Base-by-base conservation (phyloP, 2,329 filamentous ascomycete species). In the Phialocephala subalpina region DNA sequence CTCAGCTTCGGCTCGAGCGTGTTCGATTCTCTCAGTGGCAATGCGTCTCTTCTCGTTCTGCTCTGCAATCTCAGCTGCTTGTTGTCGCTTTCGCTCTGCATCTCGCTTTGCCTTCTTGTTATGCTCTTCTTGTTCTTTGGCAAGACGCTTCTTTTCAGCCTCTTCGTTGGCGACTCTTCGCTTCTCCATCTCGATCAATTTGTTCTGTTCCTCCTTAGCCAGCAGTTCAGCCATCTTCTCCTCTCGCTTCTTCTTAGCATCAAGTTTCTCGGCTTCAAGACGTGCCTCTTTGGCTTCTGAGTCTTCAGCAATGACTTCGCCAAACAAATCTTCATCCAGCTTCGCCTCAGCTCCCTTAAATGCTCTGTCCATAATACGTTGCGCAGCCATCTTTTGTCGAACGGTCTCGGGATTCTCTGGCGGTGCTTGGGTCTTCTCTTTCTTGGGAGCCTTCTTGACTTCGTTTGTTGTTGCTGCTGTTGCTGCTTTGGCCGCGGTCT, bases 401-500 rank as follows among this genome's bases (percentile, higher is more conserved):
- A 62, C 4, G 4, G 49, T 25, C 27, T 62, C 62, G 2, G 65
- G 49, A 40, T 65, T 47, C 53, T 36, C 1, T 2, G 59, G 18
- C 25, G 63, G 35, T 33, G 60, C 45, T 35, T 64, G 49, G 35
- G 52, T 18, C 22, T 47, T 61, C 22, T 53, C 14, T 33, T 61
- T 61, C 29, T 3, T 2, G 3, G 33, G 20, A 18, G n/a, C 18
- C 22, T 40, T 61, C 47, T 40, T 53, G 6, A 5, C 18, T 22
- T n/a, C n/a, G n/a, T n/a, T n/a, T n/a, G n/a, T n/a, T n/a, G 14
- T 45, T 4, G 45, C 11, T 16, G 49, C 18, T 22, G 47, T 27
- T 6, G 22, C 18, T 22, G 52, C 25, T 55, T 62, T 93, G n/a
- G 49, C 33, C 18, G 22, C 22, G 8, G 35, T 22, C 20, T 49